A percentile compares a stretch with the other conserved stretches of the same genome.
Evolutionary conservation across 2,329 filamentous ascomycete species (phyloP).

Genomic region (Hymenoscyphus occultus): DNA sequence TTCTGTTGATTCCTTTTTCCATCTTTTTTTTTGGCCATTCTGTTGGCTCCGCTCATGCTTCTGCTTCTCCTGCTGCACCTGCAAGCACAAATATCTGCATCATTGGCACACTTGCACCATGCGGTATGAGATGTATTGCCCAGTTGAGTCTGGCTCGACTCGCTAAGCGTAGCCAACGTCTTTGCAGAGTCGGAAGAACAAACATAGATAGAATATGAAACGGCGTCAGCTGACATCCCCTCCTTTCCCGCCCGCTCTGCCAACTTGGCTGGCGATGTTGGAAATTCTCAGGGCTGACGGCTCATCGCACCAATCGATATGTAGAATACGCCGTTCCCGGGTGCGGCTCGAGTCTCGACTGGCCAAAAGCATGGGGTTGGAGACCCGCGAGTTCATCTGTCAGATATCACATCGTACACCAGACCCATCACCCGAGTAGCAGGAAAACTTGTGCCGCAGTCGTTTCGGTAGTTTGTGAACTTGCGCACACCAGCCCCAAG

Average conservation of each 20-base stretch:
- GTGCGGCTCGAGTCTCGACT: not conserved
- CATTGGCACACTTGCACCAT: constrained; percentile 5
- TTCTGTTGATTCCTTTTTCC: not conserved
- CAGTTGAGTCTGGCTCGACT: not conserved
- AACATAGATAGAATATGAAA: not conserved
- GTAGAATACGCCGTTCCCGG: not conserved
- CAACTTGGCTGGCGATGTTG: not conserved
- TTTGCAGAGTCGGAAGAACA: not conserved
- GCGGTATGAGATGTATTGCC: not conserved
- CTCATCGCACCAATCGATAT: constrained; percentile 1
- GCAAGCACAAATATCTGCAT: not conserved
- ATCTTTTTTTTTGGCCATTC: not conserved
- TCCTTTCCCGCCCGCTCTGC: not conserved
- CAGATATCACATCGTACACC: not conserved
- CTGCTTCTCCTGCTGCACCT: not conserved
- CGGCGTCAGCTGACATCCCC: not conserved
- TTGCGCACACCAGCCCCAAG: not conserved
- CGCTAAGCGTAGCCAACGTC: not conserved
- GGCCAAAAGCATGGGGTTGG: not conserved
- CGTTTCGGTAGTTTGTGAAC: not conserved
- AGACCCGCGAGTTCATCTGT: not conserved
- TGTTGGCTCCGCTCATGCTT: not conserved
- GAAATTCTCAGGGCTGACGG: constrained; percentile 1
- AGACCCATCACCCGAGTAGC: not conserved
- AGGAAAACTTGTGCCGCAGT: constrained; percentile 1